Evolutionary conservation across 768 basidiomycete species (phyloP).

Genomic region (Tricholoma saponaceum): DNA sequence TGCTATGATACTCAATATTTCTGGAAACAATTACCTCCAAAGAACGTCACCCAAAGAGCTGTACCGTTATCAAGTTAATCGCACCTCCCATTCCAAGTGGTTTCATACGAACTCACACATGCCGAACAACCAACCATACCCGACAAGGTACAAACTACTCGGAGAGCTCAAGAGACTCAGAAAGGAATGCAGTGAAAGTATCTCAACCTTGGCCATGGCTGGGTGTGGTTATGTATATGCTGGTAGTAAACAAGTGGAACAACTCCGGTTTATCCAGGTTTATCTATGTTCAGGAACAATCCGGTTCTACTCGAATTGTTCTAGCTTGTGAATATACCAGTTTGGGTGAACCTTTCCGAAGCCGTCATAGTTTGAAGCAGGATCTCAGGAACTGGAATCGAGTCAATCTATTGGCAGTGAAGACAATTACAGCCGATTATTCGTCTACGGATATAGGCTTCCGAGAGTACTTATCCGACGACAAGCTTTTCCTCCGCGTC

Average conservation of each 20-base stretch:
- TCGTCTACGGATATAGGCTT: conserved; percentile 24
- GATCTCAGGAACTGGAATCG: no score
- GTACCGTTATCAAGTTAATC: conserved; percentile 15
- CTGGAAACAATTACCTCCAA: conserved; percentile 42
- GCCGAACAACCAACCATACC: conserved; percentile 63
- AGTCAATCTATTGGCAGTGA: conserved; percentile 7
- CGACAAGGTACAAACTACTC: conserved; percentile 45
- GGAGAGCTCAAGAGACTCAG: conserved; percentile 27
- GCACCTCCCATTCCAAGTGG: background rate
- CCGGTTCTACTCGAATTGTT: no score
- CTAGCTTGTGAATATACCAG: no score
- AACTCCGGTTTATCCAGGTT: no score
- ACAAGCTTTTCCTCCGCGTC: conserved; percentile 84
- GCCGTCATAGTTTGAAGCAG: no score
- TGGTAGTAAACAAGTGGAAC: no score
- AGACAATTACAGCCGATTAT: conserved; percentile 11
- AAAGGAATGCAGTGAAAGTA: conserved; percentile 31
- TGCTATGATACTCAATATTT: background rate
- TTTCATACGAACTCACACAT: conserved; percentile 51
- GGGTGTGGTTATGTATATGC: background rate
- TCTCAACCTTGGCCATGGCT: conserved; percentile 31
- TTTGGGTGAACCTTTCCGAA: no score
- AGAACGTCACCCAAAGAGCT: conserved; percentile 65
- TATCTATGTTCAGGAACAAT: no score
- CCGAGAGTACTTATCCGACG: conserved; percentile 58